These are phyloP conservation scores for Metschnikowia drakensbergensis DNA, from an alignment of 805 yeast genomes.

Conservation along the genomic window DNA sequence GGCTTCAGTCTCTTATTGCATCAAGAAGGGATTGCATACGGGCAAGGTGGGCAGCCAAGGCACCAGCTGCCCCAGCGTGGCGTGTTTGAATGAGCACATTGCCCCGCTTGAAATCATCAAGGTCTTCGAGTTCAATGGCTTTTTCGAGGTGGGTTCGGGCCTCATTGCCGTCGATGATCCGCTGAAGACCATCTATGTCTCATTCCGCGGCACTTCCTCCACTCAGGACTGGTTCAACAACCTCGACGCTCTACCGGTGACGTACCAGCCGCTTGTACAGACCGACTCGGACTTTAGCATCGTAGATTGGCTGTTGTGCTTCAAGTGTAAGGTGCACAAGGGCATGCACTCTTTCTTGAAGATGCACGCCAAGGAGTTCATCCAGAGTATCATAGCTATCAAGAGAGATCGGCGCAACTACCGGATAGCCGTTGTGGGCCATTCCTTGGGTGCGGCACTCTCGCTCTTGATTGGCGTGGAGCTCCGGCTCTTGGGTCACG, in stretches of 20 bases:
- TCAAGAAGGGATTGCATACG: slow-evolving; percentile 25
- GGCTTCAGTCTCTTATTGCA: slow-evolving; percentile 37
- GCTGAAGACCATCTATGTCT: slow-evolving; percentile 42
- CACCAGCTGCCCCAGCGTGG: slow-evolving; percentile 22
- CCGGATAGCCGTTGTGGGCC: slow-evolving; percentile 57
- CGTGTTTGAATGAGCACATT: slow-evolving; percentile 22
- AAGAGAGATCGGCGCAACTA: slow-evolving; percentile 43
- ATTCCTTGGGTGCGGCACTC: slow-evolving; percentile 74
- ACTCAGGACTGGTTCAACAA: slow-evolving; percentile 61
- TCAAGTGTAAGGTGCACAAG: slow-evolving; percentile 54
- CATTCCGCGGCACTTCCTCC: slow-evolving; percentile 63
- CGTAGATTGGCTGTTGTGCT: slow-evolving; percentile 32
- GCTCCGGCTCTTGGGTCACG: slow-evolving; percentile 47
- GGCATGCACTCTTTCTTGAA: slow-evolving; percentile 55
- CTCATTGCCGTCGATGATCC: slow-evolving; percentile 48
- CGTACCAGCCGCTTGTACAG: slow-evolving; percentile 44
- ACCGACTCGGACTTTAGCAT: slow-evolving; percentile 7
- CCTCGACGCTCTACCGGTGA: slow-evolving; percentile 44
- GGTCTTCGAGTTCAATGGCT: slow-evolving; percentile 39
- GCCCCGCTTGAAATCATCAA: slow-evolving; percentile 33
- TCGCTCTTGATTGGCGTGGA: slow-evolving; percentile 64
- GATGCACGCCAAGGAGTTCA: slow-evolving; percentile 34
- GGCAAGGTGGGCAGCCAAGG: slow-evolving; percentile 23
- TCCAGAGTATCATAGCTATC: slow-evolving; percentile 32
- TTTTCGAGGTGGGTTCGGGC: slow-evolving; percentile 52